Conservation (phyloP, 2,329 filamentous ascomycete species). For the Neonectria neomacrospora region DNA sequence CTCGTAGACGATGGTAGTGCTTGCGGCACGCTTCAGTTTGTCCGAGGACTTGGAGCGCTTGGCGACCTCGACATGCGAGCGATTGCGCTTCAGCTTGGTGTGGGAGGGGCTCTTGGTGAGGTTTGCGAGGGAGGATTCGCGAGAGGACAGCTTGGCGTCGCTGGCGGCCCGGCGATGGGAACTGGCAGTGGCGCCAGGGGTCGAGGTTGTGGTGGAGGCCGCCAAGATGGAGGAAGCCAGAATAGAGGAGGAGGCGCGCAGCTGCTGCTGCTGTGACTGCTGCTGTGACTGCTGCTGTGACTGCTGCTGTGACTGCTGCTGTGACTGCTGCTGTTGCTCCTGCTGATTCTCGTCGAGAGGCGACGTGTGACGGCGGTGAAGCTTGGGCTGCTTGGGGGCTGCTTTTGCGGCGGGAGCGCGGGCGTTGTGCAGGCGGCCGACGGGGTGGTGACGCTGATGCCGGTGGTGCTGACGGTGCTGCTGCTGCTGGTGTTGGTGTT, state of each 20-base stretch:
- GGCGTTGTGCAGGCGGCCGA: slow-evolving; percentile 58
- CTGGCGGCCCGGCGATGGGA: slow-evolving; percentile 62
- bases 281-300: too few species aligned
- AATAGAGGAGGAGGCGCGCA: slow-evolving; percentile 31
- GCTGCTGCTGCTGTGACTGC: slow-evolving; percentile 45
- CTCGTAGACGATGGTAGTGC: slow-evolving; percentile 61
- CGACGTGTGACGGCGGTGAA: slow-evolving; percentile 57
- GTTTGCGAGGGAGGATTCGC: slow-evolving; percentile 56
- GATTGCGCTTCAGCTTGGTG: slow-evolving; percentile 68
- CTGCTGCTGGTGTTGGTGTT: slow-evolving; percentile 44
- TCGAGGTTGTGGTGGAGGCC: slow-evolving; percentile 13
- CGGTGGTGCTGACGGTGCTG: slow-evolving; percentile 47
- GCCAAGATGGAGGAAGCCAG: background rate
- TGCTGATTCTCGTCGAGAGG: slow-evolving; percentile 47
- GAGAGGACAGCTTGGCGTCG: slow-evolving; percentile 60
- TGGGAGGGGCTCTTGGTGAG: slow-evolving; percentile 67
- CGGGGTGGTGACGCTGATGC: slow-evolving; percentile 51
- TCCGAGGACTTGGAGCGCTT: slow-evolving; percentile 63
- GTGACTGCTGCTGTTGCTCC: slow-evolving; percentile 29
- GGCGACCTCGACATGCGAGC: slow-evolving; percentile 66
- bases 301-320: slow-evolving; percentile 42
- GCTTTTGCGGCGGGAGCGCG: slow-evolving; percentile 65
- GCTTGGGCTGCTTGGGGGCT: slow-evolving; percentile 59
- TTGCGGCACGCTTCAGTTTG: slow-evolving; percentile 64
- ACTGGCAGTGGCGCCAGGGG: slow-evolving; percentile 29